Evolutionary conservation across 2,329 filamentous ascomycete genomes (phyloP).

Genomic region (Tolypocladium tropicale): DNA sequence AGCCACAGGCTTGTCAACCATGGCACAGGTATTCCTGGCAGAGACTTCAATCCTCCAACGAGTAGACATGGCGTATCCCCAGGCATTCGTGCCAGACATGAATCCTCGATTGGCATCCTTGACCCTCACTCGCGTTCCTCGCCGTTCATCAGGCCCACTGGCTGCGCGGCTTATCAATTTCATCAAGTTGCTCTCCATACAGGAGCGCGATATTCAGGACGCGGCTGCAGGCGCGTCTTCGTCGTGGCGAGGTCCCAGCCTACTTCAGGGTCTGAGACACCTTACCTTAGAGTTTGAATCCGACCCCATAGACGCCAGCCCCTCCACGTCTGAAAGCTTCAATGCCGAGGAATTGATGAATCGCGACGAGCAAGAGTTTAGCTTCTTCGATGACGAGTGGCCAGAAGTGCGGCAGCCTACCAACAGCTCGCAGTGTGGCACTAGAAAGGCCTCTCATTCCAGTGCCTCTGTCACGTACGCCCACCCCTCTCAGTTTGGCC

Average conservation of each 20-base stretch:
- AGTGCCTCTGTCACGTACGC: background rate
- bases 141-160: constrained; percentile 39
- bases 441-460: constrained; percentile 3
- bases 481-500: constrained; percentile 2
- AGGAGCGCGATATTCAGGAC: constrained; percentile 36
- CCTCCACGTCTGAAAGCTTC: constrained; percentile 20
- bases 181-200: constrained; percentile 32
- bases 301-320: constrained; percentile 27
- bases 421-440: constrained; percentile 3
- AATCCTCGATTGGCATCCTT: constrained; percentile 45
- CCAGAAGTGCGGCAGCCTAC: background rate
- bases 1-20: constrained; percentile 23
- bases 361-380: constrained; percentile 28
- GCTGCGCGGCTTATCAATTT: constrained; percentile 37
- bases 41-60: constrained; percentile 33
- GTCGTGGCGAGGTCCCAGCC: constrained; percentile 27
- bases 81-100: constrained; percentile 40
- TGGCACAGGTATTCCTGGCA: constrained; percentile 28
- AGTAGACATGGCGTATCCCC: constrained; percentile 35
- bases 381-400: constrained; percentile 30
- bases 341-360: constrained; percentile 33
- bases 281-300: constrained; percentile 44
- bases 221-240: constrained; percentile 7
- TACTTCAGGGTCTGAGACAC: constrained; percentile 41
- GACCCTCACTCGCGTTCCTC: constrained; percentile 43